Base-by-base conservation (phyloP, 495 filamentous ascomycete genomes). In the Recurvomyces mirabilis region DNA sequence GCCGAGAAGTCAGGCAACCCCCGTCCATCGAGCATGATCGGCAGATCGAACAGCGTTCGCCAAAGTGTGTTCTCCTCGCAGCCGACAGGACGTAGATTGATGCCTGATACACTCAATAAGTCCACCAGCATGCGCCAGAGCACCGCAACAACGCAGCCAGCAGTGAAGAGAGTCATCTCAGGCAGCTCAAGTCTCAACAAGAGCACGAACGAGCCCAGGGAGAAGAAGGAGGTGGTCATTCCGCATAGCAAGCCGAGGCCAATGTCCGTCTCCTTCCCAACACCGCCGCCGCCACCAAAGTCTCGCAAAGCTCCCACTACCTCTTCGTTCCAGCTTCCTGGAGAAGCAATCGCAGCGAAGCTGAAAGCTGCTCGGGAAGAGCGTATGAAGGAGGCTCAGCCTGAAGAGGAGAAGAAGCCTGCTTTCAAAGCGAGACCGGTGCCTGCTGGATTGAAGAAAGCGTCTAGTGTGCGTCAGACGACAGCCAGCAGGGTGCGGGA, bases 311-410 rank as follows among this genome's bases (percentile, higher is more conserved):
- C 70, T 6, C 71, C 71, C 9, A 82, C 79, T 4, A 69, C 65
- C 23, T 62, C 83, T 10, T 73, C 64, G 14, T 88, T 86, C 57
- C 74, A 80, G 54, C 68, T 88, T 18, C 79, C 81, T 0, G 81
- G 82, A 24, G 83, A 86, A 44, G 81, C 77, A 20, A 66, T 86
- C 24, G 79, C 81, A 18, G 76, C 75, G 7, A 76, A 74, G 40
- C 75, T 83, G 45, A 72, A 73, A 55, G 81, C 80, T 52, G 71
- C 75, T 39, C 70, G 67, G 19, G 82, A 86, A 54, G 77, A 79
- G 40, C 71, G 74, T 38, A 59, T 75, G 36, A 66, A 70, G 3
- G 69, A 75, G 54, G 30, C 32, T 23, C 33, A 49, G 32, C 35
- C 37, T 48, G 74, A 73, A 48, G 65, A 65, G 28, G 68, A 70